Evolutionary conservation across 2,329 filamentous ascomycete genomes (phyloP), one percentile per base, ranked within the genome.

Genomic region (Arthrobotrys entomopaga): DNA sequence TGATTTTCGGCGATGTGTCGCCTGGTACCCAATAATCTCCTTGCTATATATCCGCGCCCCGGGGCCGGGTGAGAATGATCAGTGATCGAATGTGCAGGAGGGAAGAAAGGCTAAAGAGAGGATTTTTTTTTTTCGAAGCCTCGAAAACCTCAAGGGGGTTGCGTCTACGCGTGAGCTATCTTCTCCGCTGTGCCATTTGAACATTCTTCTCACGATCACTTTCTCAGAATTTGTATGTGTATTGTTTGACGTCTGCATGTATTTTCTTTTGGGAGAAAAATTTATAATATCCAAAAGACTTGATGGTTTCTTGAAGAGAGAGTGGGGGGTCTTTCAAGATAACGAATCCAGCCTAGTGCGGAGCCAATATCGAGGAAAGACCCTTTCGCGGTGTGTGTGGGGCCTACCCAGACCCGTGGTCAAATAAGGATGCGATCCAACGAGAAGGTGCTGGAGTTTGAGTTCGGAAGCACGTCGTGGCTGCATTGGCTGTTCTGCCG

Each of bases 371-470:
- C 59, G 59, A 65, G 67, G 59, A 46, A 34, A 65, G 59, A 65
- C 57, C 70, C 70, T 63, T 58, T 54, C 50, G 29, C 6, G 29
- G 29, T 29, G 52, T 57, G 19, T 52, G 29, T 58, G 66, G 70
- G 63, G 60, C 61, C 53, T 67, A 60, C 63, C 70, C 70, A 67
- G 70, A 74, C 70, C 63, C 57, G 70, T 58, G 70, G 70, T 74
- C 70, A 74, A 67, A 67, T 64, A 60, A 74, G 70, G 52, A 61
- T 67, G 70, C 42, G 63, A 67, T 74, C 70, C 70, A 74, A 74
- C 70, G 56, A 74, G 70, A 60, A 74, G 70, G 70, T 74, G 69
- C 61, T 50, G 49, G 54, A 46, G 52, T 60, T 26, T 63, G 66
- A 65, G 52, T 71, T 65, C 60, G 60, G 69, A 73, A 73, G 69